These are phyloP conservation scores for Moesziomyces globuligerus DNA, from an alignment of 1,284 basidiomycete genomes.

Conservation along the genomic window DNA sequence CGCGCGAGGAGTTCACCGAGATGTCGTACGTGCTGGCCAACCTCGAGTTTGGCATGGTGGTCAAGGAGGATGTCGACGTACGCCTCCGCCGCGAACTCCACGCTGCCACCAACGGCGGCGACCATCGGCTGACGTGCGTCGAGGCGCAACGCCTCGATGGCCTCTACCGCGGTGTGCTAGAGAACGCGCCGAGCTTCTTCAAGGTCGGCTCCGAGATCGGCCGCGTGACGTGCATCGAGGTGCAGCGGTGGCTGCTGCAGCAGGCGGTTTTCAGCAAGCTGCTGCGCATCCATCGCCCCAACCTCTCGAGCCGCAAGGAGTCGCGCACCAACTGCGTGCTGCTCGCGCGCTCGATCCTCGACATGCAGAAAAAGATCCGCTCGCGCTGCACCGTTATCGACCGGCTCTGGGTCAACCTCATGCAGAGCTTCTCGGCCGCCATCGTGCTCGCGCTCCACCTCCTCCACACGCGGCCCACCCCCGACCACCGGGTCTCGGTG, in stretches of 20 bases:
- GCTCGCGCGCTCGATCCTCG: conserved; percentile 59
- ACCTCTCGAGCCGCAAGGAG: conserved; percentile 49
- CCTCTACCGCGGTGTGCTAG: conserved; percentile 52
- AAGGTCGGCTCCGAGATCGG: conserved; percentile 54
- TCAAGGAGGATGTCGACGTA: conserved; percentile 55
- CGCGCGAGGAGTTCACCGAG: conserved; percentile 56
- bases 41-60: conserved; percentile 51
- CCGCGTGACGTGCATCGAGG: conserved; percentile 50
- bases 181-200: conserved; percentile 57
- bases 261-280: conserved; percentile 63
- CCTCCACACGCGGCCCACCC: conserved; percentile 50
- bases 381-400: conserved; percentile 56
- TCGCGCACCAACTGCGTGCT: conserved; percentile 60
- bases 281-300: conserved; percentile 57
- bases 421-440: conserved; percentile 59
- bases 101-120: conserved; percentile 33
- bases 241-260: conserved; percentile 63
- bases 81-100: conserved; percentile 42
- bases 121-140: conserved; percentile 40
- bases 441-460: conserved; percentile 63
- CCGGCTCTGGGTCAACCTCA: conserved; percentile 58
- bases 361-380: conserved; percentile 62
- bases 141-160: conserved; percentile 46
- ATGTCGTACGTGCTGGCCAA: conserved; percentile 57
- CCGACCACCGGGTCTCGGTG: conserved; percentile 47